Conservation (phyloP, 768 basidiomycete genomes). For the Obba rivulosa region DNA sequence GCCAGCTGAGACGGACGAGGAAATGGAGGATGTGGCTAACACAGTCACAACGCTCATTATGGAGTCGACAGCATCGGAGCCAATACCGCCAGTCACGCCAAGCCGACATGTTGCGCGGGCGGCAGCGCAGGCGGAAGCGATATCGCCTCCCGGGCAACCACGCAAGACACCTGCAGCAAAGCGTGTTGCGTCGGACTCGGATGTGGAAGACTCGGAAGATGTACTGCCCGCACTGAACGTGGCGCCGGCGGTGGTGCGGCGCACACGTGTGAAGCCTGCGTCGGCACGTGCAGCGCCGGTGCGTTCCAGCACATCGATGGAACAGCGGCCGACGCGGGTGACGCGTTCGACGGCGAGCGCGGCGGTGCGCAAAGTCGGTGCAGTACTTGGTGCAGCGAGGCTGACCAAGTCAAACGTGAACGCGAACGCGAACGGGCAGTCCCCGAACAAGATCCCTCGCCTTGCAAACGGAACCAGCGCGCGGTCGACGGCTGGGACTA, state of each 20-base stretch:
- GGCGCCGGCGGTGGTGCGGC: slow-evolving; percentile 34
- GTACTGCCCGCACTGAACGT: slow-evolving; percentile 57
- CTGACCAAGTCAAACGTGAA: slow-evolving; percentile 11
- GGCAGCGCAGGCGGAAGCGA: slow-evolving; percentile 62
- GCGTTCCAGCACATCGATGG: slow-evolving; percentile 53
- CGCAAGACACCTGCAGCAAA: slow-evolving; percentile 84
- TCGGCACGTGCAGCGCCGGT: slow-evolving; percentile 28
- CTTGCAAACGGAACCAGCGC: slow-evolving; percentile 39
- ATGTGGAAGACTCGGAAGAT: slow-evolving; percentile 54
- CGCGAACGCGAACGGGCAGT: slow-evolving; percentile 17
- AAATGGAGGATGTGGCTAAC: slow-evolving; percentile 34
- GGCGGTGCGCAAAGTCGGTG: slow-evolving; percentile 19
- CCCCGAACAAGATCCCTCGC: slow-evolving; percentile 36
- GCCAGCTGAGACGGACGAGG: slow-evolving; percentile 71
- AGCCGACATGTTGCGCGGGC: slow-evolving; percentile 70
- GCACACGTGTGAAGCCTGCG: slow-evolving; percentile 19
- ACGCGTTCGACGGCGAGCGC: slow-evolving; percentile 64
- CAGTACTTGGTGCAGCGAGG: slow-evolving; percentile 17
- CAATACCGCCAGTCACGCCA: slow-evolving; percentile 74
- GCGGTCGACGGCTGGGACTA: slow-evolving; percentile 43
- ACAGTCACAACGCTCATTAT: slow-evolving; percentile 29
- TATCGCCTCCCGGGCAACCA: slow-evolving; percentile 77
- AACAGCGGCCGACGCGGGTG: slow-evolving; percentile 69
- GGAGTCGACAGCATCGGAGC: slow-evolving; percentile 16
- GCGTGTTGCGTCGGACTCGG: slow-evolving; percentile 61